Conservation (phyloP, 805 yeast species). For the Pachysolen tannophilus region DNA sequence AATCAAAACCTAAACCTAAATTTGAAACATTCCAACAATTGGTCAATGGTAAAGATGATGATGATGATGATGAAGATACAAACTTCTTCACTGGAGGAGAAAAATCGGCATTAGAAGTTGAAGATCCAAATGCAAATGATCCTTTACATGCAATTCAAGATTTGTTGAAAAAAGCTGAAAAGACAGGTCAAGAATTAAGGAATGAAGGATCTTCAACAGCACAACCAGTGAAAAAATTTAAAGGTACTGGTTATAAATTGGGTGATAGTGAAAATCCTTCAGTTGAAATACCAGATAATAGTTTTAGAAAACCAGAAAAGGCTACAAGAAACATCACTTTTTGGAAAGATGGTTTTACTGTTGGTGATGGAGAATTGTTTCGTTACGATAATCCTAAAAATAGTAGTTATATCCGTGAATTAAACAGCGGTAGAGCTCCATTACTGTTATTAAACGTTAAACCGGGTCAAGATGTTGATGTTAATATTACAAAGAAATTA, state of each 20-base stretch:
- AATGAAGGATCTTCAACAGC: conserved; percentile 18
- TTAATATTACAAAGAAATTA: conserved; percentile 57
- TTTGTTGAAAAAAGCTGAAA: conserved; percentile 60
- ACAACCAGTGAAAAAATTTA: conserved; percentile 23
- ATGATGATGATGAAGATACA: conserved; percentile 26
- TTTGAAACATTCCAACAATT: conserved; percentile 26
- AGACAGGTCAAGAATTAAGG: conserved; percentile 28
- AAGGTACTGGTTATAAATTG: conserved; percentile 45
- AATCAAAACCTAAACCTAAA: conserved; percentile 4
- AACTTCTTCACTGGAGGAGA: conserved; percentile 54
- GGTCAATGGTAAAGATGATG: conserved; percentile 22
- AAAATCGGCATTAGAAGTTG: conserved; percentile 73
- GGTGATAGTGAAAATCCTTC: conserved; percentile 33
- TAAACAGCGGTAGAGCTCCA: conserved; percentile 90
- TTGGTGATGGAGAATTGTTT: conserved; percentile 82
- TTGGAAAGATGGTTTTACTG: conserved; percentile 95
- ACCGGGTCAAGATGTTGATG: conserved; percentile 81
- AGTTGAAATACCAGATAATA: conserved; percentile 20
- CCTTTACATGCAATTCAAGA: conserved; percentile 41
- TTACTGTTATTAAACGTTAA: conserved; percentile 69
- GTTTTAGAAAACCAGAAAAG: conserved; percentile 27
- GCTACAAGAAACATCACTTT: conserved; percentile 81
- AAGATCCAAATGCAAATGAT: conserved; percentile 48
- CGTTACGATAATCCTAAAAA: conserved; percentile 93
- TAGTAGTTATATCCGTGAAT: conserved; percentile 64